Percentiles rank a stretch among this genome's conserved stretches.
Conservation (phyloP, 371 early-diverging fungal species). For the Mucor saturninus region DNA sequence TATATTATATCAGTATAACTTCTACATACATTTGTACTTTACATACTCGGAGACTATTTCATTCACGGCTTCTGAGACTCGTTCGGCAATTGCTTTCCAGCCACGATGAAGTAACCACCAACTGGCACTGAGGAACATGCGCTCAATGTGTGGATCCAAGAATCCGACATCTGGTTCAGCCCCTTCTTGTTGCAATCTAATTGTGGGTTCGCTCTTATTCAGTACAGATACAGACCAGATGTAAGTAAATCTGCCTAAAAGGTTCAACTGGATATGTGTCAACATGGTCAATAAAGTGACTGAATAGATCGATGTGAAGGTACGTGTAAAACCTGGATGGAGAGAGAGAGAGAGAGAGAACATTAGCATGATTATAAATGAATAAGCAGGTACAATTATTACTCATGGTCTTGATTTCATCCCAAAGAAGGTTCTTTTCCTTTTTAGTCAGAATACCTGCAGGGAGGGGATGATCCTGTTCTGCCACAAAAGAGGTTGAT, state of each 20-base stretch:
- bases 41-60: slow-evolving; percentile 67
- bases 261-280: slow-evolving; percentile 86
- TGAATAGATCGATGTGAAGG: slow-evolving; percentile 82
- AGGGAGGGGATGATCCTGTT: slow-evolving; percentile 12
- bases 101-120: slow-evolving; percentile 94
- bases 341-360: not conserved
- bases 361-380: too few relatives aligned
- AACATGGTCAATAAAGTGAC: slow-evolving; percentile 80
- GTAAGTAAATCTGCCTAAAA: slow-evolving; percentile 91
- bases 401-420: slow-evolving; percentile 86
- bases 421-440: slow-evolving; percentile 83
- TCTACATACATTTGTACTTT: not conserved
- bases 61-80: slow-evolving; percentile 72
- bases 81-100: slow-evolving; percentile 74
- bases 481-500: slow-evolving; percentile 21
- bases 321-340: slow-evolving; percentile 76
- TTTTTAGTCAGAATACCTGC: slow-evolving; percentile 51
- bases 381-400: slow-evolving; percentile 16
- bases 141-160: slow-evolving; percentile 67
- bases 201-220: slow-evolving; percentile 55
- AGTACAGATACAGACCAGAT: slow-evolving; percentile 81
- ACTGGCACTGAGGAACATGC: slow-evolving; percentile 84
- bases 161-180: slow-evolving; percentile 45
- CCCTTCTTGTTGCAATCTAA: slow-evolving; percentile 50
- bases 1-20: not conserved